Evolutionary conservation across 2,329 filamentous ascomycete genomes (phyloP), one percentile per base, ranked within the genome.

Genomic region (Paecilomyces sp.): DNA sequence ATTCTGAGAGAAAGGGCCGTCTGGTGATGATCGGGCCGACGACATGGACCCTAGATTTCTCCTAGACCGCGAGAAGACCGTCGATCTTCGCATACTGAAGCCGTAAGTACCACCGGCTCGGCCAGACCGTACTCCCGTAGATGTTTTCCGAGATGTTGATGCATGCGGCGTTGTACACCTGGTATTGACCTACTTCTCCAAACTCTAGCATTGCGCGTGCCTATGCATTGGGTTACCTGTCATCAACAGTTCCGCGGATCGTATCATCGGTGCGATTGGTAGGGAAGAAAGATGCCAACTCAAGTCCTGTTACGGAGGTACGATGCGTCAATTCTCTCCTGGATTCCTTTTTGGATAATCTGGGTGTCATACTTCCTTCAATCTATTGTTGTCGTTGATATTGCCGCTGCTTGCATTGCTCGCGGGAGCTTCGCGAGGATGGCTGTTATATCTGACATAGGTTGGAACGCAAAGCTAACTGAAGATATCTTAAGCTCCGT

Each of bases 181-280:
- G 41, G n/a, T 41, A 18, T 18, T 47, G 41, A 47, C n/a, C 8
- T 47, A 15, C n/a, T 47, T 47, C 41, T 18, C 15, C 8, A n/a
- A 18, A 8, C 58, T 61, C 31, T 60, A 77, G 75, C 25, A 66
- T 78, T 52, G 66, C 80, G 41, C 77, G 76, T 57, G 80, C 80
- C 28, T 82, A 81, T 65, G 76, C 71, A 3, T 64, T 82, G 57
- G 79, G 78, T 28, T 81, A 81, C 70, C 62, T 81, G 36, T 80
- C 79, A 33, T 75, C 73, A 52, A 75, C 79, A 11, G 74, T 74
- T 24, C 81, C 81, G 7, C 77, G 74, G 63, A 59, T 82, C 12
- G 62, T 82, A 58, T 68, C 69, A 55, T 73, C 74, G 61, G 61
- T 77, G 54, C 67, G 75, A 57, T 65, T 67, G 30, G 57, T 79